phyloP scores from a whole-genome alignment of 768 basidiomycete species.

The Hygrophorus pudorinus region DNA sequence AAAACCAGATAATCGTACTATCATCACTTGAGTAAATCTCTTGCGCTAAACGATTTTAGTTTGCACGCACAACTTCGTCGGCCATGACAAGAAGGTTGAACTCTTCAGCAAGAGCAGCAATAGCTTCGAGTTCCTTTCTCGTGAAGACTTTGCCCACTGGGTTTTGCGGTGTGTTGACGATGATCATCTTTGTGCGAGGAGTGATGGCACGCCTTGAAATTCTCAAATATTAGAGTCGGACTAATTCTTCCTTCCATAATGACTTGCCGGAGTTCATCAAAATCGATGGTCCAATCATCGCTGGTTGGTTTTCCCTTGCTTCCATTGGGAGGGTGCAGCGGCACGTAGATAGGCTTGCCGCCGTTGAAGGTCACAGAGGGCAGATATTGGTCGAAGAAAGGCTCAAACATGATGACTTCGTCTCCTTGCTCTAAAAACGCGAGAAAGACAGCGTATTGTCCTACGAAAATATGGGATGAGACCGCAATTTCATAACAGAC shows the following conservation, averaged over 20 bases:
- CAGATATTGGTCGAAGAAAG: constrained; percentile 94
- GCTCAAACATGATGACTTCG: constrained; percentile 98
- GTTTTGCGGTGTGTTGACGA: constrained; percentile 95
- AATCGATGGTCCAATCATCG: constrained; percentile 85
- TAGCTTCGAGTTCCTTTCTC: constrained; percentile 67
- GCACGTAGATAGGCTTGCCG: constrained; percentile 88
- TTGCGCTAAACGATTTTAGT: background rate
- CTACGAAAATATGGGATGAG: constrained; percentile 26
- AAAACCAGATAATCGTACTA: constrained; percentile 93
- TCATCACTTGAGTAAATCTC: constrained; percentile 2
- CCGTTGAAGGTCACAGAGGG: constrained; percentile 92
- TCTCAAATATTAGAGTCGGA: background rate
- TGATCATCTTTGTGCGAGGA: constrained; percentile 86
- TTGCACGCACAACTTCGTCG: constrained; percentile 82
- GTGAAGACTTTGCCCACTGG: constrained; percentile 98
- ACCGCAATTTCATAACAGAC: no score
- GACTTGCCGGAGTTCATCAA: constrained; percentile 73
- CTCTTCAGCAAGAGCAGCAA: constrained; percentile 84
- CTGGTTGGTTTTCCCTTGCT: constrained; percentile 37
- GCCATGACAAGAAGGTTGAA: constrained; percentile 88
- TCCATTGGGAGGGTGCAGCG: constrained; percentile 75
- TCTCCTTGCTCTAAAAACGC: constrained; percentile 90
- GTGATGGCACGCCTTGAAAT: constrained; percentile 63
- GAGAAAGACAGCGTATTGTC: constrained; percentile 87
- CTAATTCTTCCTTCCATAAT: background rate